phyloP scores from a whole-genome alignment of 805 yeast species.

The Metschnikowia cerradonensis region DNA sequence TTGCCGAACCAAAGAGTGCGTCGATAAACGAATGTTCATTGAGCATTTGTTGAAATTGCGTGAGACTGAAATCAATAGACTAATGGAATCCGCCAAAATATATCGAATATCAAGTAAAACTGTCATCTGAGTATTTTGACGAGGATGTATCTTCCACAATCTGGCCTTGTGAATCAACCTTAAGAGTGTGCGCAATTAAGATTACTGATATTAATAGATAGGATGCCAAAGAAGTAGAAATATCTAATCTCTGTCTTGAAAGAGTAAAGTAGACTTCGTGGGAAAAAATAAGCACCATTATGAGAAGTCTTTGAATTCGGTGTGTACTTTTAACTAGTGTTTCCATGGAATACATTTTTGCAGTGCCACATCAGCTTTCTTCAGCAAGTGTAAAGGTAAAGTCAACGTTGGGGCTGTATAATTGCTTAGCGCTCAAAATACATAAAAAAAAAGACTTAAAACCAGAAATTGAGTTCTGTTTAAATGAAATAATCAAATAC shows the following conservation, averaged over 20 bases:
- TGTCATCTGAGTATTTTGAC: background rate
- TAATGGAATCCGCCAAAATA: background rate
- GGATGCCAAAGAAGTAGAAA: background rate
- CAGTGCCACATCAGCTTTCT: background rate
- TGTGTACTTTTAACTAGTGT: background rate
- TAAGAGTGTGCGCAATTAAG: background rate
- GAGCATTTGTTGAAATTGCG: background rate
- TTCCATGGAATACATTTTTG: background rate
- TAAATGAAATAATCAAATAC: background rate
- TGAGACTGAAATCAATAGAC: background rate
- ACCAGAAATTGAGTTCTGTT: background rate
- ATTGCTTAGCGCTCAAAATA: background rate
- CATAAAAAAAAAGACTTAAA: background rate
- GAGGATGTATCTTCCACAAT: background rate
- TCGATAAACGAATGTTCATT: conserved; percentile 3
- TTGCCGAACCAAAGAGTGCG: conserved; percentile 20
- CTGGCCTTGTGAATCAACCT: background rate
- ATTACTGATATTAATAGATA: background rate
- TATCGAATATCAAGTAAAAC: background rate
- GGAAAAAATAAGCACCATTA: background rate
- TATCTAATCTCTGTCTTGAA: background rate
- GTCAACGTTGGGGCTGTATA: background rate
- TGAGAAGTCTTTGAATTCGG: background rate
- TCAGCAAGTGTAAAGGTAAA: background rate
- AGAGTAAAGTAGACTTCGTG: background rate